Base-by-base conservation (phyloP, 2,329 filamentous ascomycete species). In the Trichoderma simmonsii region DNA sequence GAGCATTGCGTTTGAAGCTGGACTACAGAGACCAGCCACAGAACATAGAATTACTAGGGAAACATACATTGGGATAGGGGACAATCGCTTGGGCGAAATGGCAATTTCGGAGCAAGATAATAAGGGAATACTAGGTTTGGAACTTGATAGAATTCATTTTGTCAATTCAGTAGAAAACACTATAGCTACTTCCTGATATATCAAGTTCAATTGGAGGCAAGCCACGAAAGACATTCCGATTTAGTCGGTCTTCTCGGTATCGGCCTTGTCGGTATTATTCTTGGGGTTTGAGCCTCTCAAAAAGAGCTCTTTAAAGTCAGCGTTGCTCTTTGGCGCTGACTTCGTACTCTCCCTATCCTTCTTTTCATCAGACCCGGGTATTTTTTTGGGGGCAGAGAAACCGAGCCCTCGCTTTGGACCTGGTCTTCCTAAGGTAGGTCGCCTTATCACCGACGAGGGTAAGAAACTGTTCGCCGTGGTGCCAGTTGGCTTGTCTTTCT, bases 271-370 rank as follows among this genome's bases (percentile, higher is more conserved):
- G 30, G 72, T 69, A 9, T 65, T 70, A 57, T 77, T 71, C 30
- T 72, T 73, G 21, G 65, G 30, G 32, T 43, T 39, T 14, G 70
- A 64, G 24, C 76, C 74, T 15, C 76, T 75, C 8, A 86, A 75
- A 68, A 87, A 84, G 77, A 87, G 80, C n/a, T 86, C 85, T 78
- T 86, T 88, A 75, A 89, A 89, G 76, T 89, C 87, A 2, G 86
- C 85, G 78, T 89, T 89, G 76, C 83, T 88, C 81, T 87, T 88
- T 75, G 78, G 79, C 21, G 79, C 75, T 63, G 80, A 75, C 39
- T 73, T 75, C 14, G 74, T 75, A 3, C 73, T 70, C 24, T 74
- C 70, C 9, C 15, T 26, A 32, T 32, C 39, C 3, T 66, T 5
- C 8, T 32, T 39, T 71, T 59, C n/a, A 76, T 76, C 60, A 78